Evolutionary conservation across 2,329 filamentous ascomycete genomes (phyloP), one percentile per base, ranked within the genome.

Genomic region (Paecilomyces niveus): DNA sequence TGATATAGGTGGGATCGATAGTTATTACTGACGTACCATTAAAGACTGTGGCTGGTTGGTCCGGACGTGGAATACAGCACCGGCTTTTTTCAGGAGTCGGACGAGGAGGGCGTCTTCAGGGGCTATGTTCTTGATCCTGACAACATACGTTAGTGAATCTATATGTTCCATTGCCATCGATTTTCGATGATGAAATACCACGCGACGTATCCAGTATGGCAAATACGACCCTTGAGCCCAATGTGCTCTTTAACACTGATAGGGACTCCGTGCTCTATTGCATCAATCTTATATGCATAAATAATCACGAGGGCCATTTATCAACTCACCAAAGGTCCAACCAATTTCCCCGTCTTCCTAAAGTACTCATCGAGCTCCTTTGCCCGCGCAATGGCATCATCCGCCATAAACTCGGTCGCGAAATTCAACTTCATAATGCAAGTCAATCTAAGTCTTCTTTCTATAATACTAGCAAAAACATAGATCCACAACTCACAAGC

Each of bases 161-260:
- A n/a, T 22, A 76, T 60, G 10, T 74, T 10, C 72, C 69, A 2
- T 73, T 68, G 71, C 73, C 72, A 29, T 33, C 5, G 32, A 63
- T 29, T 59, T 54, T 39, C 10, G 1, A 7, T 33, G 15, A 1
- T 51, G 13, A 35, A 62, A 13, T 58, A 73, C 72, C 67, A 75
- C 29, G 71, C 68, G 2, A 71, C 70, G 53, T 70, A 76, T 31
- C 71, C 73, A 2, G 67, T 71, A 50, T 73, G 71, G 57, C 68
- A 71, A 1, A 67, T 71, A 24, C 63, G 70, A 1, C 81, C 83
- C 58, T 81, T 80, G 29, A 87, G 74, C 9, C 84, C 80, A 66
- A 87, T 84, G 13, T 84, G 83, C 56, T 88, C 85, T 63, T 87
- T 88, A 3, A 85, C 69, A 50, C 76, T 81, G 56, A 85, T 78